These are phyloP conservation scores for Cadophora malorum DNA, from an alignment of 2,329 filamentous ascomycete genomes.

Conservation along the genomic window DNA sequence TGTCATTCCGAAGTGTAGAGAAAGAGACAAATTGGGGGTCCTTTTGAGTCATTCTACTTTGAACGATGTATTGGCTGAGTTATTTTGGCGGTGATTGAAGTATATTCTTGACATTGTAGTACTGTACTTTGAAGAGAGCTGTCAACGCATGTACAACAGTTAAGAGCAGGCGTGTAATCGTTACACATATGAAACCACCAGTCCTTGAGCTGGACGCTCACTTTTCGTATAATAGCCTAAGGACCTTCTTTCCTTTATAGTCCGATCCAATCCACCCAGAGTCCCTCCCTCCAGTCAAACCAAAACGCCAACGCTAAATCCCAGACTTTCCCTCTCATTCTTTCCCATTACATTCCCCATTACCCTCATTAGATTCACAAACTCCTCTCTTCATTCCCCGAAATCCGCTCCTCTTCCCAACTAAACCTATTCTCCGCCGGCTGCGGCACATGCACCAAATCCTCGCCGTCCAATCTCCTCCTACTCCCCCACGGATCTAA, in stretches of 20 bases:
- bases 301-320: not conserved
- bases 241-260: not conserved
- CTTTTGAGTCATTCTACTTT: too few species aligned
- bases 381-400: conserved; percentile 20
- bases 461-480: conserved; percentile 36
- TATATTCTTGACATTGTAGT: too few species aligned
- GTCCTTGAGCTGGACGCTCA: too few species aligned
- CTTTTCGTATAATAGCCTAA: too few species aligned
- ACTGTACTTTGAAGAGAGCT: too few species aligned
- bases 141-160: too few species aligned
- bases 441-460: conserved; percentile 40
- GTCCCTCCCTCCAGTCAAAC: not conserved
- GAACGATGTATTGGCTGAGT: too few species aligned
- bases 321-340: not conserved
- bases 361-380: not conserved
- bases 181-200: too few species aligned
- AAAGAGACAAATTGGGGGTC: too few species aligned
- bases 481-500: conserved; percentile 33
- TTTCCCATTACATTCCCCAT: not conserved
- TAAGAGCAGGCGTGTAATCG: too few species aligned
- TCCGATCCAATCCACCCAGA: not conserved
- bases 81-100: too few species aligned
- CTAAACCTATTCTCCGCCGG: conserved; percentile 38
- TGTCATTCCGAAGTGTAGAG: too few species aligned
- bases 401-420: conserved; percentile 39